Base-by-base conservation (phyloP, 306 rosid genomes). In the Ceratonia siliqua region DNA sequence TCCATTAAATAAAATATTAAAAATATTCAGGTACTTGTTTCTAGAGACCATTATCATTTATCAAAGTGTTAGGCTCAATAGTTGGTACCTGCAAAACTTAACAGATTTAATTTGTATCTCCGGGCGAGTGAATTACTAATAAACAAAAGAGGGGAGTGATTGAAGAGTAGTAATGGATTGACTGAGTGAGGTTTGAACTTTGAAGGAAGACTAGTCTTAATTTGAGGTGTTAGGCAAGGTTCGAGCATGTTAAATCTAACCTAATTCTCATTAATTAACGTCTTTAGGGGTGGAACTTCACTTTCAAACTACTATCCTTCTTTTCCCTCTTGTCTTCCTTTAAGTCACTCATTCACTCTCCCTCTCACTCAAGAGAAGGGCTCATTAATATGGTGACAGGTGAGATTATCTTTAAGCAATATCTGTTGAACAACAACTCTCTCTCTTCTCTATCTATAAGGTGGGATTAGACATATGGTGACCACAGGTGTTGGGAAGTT, bases 211-310 rank as follows among this genome's bases (percentile, higher is more conserved):
- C 66, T n/a, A 56, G 56, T 43, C 52, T 65, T 77, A 39, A 9
- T 79, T 68, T 78, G 53, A 68, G 75, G 14, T 74, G 74, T 75
- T 43, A 32, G 85, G 83, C 77, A 72, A 58, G 22, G 3, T 52
- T 74, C 24, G 20, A 63, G 30, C 56, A 25, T 66, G 62, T n/a
- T 72, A 33, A 54, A 48, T 68, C 42, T 41, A 32, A 11, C 78
- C 58, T 68, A 58, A 25, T 20, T 13, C 20, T 56, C 56, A 33
- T 76, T 43, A 25, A 72, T 53, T 38, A 73, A 53, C 21, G 57
- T 30, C 41, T 21, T 28, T 42, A 76, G 59, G 74, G 45, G 76
- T 81, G 87, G 73, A 83, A 66, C 74, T 78, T 80, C 76, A 53
- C 59, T 64, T 21, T 70, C 66, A n/a, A n/a, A n/a, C n/a, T n/a